Base-by-base conservation (phyloP, 2,329 filamentous ascomycete species). In the Malbranchea zuffiana region DNA sequence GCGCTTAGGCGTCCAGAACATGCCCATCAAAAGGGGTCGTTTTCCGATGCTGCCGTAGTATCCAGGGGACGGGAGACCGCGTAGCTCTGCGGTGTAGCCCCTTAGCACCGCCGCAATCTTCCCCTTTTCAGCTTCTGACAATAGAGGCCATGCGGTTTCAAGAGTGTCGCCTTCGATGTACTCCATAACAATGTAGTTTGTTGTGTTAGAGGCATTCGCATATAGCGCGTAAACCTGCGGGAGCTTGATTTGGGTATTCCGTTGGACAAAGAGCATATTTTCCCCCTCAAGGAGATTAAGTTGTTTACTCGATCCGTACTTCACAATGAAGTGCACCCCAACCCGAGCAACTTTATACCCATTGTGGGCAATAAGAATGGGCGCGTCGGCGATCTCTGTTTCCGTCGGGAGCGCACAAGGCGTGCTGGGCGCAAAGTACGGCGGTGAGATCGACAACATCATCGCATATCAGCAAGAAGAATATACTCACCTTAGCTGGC, bases 161-260 rank as follows among this genome's bases (percentile, higher is more conserved):
- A 55, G 45, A 8, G 43, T 48, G 28, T 49, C 15, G 11, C 53
- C 52, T 36, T 48, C 25, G 26, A 57, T 45, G 26, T 44, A 44
- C 43, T 55, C 53, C 52, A 59, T 53, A 27, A 57, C 42, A 15
- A 57, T 55, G 32, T 50, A 55, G 20, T 47, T 55, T 31, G 45
- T 44, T 4, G 42, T 37, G 7, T 43, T 42, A 7, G 45, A 35
- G 4, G 32, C 8, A 13, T 51, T 39, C 11, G 41, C 34, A 37
- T 51, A 57, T 34, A 58, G 43, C 7, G 57, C 55, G 35, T 51
- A 60, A 13, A 60, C 50, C 11, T 39, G 44, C 13, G 55, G 56
- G n/a, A 59, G 47, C 13, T 34, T 41, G 5, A 58, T 35, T 29
- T 31, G 46, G 13, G 51, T 54, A 10, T 40, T 32, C 27, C 45